Evolutionary conservation across 768 basidiomycete genomes (phyloP), one percentile per base, ranked within the genome.

Genomic region (Naganishia kalamii): DNA sequence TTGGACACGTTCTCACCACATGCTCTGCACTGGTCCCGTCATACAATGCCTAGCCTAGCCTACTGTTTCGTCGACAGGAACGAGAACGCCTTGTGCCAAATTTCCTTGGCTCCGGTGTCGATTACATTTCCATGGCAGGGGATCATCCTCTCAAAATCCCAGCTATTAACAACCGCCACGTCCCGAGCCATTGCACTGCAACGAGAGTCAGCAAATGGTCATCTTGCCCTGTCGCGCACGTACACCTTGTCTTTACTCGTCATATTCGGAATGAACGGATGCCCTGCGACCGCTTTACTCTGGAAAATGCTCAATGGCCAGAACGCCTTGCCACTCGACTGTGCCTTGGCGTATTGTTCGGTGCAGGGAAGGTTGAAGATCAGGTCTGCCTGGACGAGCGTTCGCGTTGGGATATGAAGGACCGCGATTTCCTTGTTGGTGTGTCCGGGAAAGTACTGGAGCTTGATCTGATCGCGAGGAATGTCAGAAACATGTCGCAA

Each of bases 371-470:
- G 80, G 79, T 92, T 92, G 80, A 90, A 84, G 2, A 93, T 76
- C 48, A 93, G 80, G 76, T 96, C 92, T 1, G 89, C 92, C 75
- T 87, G 81, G 51, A 93, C 83, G 51, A 93, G 79, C 0, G 87
- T 84, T 74, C 85, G 88, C 12, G 86, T 87, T 0, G 83, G 80
- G 13, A 80, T 77, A 72, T 94, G 91, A 65, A 87, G 83, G 78
- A 90, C 90, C 0, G 90, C 88, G 17, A 92, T 84, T 61, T 93
- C 91, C 72, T 88, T 87, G 73, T 89, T 89, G 67, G 78, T 66
- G 60, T 79, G 78, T 7, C 76, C 69, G 1, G 89, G 88, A 71
- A 87, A 88, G 70, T 86, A 87, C 65, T 51, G 71, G 5, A 76
- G 64, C 11, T 72, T 65, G 63, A 74, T 72, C 71, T 57, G 35